Base-by-base conservation (phyloP, 2,329 filamentous ascomycete genomes). In the Chalaropsis thielavioides region DNA sequence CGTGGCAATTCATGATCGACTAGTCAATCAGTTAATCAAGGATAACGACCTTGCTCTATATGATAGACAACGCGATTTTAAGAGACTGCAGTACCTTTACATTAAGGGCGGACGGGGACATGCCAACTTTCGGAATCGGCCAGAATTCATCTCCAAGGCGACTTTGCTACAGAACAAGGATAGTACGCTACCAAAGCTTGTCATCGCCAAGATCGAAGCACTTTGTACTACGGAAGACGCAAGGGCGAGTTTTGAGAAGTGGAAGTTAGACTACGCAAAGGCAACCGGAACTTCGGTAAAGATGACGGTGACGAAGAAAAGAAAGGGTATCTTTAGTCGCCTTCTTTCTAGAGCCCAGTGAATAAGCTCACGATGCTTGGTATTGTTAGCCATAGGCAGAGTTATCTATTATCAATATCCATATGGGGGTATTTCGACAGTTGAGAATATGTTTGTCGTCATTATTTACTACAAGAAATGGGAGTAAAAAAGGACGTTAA, bases 1-100 rank as follows among this genome's bases (percentile, higher is more conserved):
- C 70, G 74, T 78, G 62, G 74, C 81, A 1, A 72, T 86, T 0
- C 76, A 80, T 62, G 83, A 87, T 72, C 78, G 46, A 17, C 49
- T 64, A 31, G 66, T 64, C 40, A 76, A 27, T 19, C 62, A 67
- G 63, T 31, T 67, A 27, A 64, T 67, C 54, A 59, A 67, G 31
- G 43, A 67, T 19, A 46, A 67, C 38, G 60, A 63, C 27, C 59
- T 67, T 41, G 66, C 59, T 41, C 40, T 67, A 24, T 67, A 67
- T 51, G 63, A 67, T n/a, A 62, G 59, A 60, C 63, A 58, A 13
- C 62, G 59, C 22, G 63, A 62, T 35, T 64, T 51, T 35, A 62
- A 62, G 59, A 62, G 60, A 62, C 44, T 66, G 49, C 64, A 66
- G 13, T 24, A 51, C 41, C 58, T 67, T 27, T 27, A 40, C 19